Percentiles rank a stretch among this genome's conserved stretches.
phyloP scores from a whole-genome alignment of 345 rosid species.

The Noccaea bulbosa region DNA sequence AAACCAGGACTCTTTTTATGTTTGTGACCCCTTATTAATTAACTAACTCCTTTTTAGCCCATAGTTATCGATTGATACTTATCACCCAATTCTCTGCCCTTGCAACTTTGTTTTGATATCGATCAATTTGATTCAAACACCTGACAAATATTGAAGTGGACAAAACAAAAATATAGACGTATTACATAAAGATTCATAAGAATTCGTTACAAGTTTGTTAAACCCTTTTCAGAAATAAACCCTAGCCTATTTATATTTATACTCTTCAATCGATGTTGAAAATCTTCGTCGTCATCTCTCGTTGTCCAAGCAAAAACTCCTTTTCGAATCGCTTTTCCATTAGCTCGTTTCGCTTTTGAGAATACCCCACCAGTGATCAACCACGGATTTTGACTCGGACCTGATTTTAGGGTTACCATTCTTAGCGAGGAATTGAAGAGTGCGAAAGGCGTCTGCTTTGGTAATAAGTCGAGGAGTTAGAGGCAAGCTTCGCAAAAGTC shows the following conservation, averaged over 20 bases:
- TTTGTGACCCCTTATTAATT: neutral
- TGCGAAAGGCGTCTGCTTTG: neutral
- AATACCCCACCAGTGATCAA: constrained; percentile 19
- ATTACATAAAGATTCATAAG: neutral
- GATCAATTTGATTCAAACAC: constrained; percentile 16
- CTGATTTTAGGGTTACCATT: constrained; percentile 41
- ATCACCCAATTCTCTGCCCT: constrained; percentile 4
- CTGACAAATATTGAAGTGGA: neutral
- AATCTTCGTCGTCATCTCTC: neutral
- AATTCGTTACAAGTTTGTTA: constrained; percentile 10
- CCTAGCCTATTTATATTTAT: neutral
- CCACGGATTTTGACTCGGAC: constrained; percentile 9
- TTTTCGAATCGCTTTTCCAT: constrained; percentile 3
- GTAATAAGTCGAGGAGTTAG: constrained; percentile 3
- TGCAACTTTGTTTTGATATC: neutral
- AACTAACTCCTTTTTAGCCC: neutral
- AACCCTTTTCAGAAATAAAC: neutral
- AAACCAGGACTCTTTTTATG: constrained; percentile 31
- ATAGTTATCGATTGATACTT: neutral
- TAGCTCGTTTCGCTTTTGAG: neutral
- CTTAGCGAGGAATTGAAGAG: constrained; percentile 8
- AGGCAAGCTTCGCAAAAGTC: constrained; percentile 26
- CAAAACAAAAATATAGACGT: neutral
- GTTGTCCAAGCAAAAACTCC: neutral
- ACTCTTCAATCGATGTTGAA: neutral